These are phyloP conservation scores for Calonectria leucothoes DNA, from an alignment of 2,329 filamentous ascomycete genomes.

Conservation along the genomic window DNA sequence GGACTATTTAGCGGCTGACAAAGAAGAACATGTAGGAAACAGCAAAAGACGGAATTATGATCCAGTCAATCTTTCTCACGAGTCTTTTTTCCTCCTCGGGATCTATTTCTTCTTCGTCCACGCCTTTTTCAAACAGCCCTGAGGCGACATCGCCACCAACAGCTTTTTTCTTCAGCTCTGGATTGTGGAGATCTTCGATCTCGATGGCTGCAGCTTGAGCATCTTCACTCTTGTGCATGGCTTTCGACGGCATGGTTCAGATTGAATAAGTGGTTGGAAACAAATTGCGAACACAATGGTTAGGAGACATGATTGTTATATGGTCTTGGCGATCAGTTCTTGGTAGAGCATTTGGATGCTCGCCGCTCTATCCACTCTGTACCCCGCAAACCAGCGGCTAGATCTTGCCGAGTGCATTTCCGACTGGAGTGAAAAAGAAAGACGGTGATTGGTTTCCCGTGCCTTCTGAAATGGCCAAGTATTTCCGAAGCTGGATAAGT, in stretches of 20 bases:
- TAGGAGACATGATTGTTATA: neutral
- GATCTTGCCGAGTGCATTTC: neutral
- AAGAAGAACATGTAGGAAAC: conserved; percentile 5
- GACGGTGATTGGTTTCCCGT: neutral
- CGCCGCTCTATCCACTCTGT: neutral
- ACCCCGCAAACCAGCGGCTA: neutral
- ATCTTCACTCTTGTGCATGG: neutral
- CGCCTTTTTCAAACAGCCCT: neutral
- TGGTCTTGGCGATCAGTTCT: no score
- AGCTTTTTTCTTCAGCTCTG: neutral
- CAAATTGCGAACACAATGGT: neutral
- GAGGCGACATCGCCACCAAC: neutral
- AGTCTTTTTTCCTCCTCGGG: neutral
- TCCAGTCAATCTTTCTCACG: neutral
- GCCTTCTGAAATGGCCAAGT: neutral
- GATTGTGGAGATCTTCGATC: neutral
- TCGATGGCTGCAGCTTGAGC: neutral
- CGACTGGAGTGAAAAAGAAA: neutral
- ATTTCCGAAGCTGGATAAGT: neutral
- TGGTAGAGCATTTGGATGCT: neutral
- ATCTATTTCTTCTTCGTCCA: neutral
- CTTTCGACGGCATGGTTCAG: neutral
- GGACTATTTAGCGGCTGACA: neutral
- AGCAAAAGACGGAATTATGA: neutral
- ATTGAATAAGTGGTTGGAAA: no score